phyloP scores from a whole-genome alignment of 1,284 basidiomycete genomes.

The Puccinia horiana region DNA sequence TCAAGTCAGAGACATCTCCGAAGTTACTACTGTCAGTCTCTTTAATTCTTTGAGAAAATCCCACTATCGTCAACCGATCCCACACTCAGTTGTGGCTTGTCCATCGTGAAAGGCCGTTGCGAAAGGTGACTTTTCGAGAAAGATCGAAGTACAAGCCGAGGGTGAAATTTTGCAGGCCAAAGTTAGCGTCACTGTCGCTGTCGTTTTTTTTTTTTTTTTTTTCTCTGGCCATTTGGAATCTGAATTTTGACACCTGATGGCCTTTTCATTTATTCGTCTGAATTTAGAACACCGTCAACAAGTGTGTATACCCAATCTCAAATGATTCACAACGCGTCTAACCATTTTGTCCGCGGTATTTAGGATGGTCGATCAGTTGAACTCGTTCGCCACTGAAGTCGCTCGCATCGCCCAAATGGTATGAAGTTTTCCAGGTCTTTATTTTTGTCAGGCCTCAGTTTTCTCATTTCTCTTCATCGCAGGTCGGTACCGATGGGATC shows the following conservation, averaged over 20 bases:
- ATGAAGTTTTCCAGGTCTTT: constrained; percentile 53
- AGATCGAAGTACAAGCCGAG: constrained; percentile 59
- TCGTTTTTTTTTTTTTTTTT: too few species aligned
- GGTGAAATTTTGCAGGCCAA: constrained; percentile 55
- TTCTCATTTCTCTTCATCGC: background rate
- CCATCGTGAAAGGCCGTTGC: constrained; percentile 54
- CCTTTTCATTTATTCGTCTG: background rate
- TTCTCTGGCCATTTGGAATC: background rate
- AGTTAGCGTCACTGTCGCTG: background rate
- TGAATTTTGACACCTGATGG: background rate
- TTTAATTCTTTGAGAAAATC: background rate
- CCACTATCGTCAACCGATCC: background rate
- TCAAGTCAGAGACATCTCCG: constrained; percentile 46
- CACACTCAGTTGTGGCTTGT: background rate
- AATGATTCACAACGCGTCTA: background rate
- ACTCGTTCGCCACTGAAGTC: constrained; percentile 59
- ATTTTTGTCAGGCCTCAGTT: background rate
- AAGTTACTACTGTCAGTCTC: constrained; percentile 38
- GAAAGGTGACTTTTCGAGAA: constrained; percentile 59
- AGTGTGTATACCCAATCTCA: background rate
- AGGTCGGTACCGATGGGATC: constrained; percentile 59
- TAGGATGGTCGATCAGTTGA: constrained; percentile 59
- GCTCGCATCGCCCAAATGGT: constrained; percentile 54
- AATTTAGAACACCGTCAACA: constrained; percentile 39
- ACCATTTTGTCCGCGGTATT: constrained; percentile 37